Evolutionary conservation across 176 grass and related monocot species (phyloP), one percentile per base, ranked within the genome.

Genomic region (Otatea glauca): DNA sequence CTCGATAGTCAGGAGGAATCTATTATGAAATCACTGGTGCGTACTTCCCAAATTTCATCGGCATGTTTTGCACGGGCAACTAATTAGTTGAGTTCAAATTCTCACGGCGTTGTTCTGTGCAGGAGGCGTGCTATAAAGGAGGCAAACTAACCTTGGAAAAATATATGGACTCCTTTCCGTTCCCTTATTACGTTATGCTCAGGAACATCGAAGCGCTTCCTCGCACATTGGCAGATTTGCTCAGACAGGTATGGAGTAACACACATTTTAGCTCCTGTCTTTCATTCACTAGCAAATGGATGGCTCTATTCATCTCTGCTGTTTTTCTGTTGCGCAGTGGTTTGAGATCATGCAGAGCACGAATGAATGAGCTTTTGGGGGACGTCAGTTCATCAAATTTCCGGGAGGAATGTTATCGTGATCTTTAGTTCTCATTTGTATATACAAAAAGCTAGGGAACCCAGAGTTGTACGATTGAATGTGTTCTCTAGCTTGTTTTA

Each of bases 191-290:
- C 78, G 87, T 95, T 32, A 83, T 90, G 54, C 86, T 95, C 84
- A 90, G 89, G 77, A 93, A 93, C 72, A 95, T 92, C 13, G 91
- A 98, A 89, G 87, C 87, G 9, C 91, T 98, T 90, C 96, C 96
- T 72, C 91, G 88, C 34, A 95, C 96, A 23, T 72, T 98, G 71
- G 93, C 93, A 71, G 96, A 98, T 80, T 87, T 98, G 64, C 70
- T 95, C 50, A 92, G 96, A 98, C 93, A 98, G 93, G 96, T 98
- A 88, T 80, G 50, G 9, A 75, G 64, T 49, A 76, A 56, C 48
- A n/a, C 29, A 3, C 43, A 27, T 38, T 84, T 65, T 29, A 25
- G n/a, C 45, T 55, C 53, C 4, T 56, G 38, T 53, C 21, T 13
- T 74, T 42, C 21, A 81, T 81, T 41, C 16, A 63, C 34, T 29